Conservation (phyloP, 768 basidiomycete species). For the Russula compacta region DNA sequence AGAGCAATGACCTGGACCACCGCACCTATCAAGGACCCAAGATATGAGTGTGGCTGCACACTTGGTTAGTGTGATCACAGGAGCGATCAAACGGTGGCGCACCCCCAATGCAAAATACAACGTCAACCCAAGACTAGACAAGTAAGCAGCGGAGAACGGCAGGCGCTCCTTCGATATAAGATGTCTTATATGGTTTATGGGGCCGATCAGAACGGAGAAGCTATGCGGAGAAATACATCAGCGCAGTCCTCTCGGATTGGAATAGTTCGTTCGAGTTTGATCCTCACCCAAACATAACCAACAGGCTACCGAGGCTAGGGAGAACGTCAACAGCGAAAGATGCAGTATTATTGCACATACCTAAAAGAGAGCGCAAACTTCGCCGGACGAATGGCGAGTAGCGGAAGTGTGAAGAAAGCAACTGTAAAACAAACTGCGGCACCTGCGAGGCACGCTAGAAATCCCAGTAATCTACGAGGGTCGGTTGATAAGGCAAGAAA, state of each 20-base stretch:
- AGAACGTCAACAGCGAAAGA: not conserved
- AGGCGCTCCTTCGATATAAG: constrained; percentile 72
- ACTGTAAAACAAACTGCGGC: constrained; percentile 92
- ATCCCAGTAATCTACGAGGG: constrained; percentile 66
- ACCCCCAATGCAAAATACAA: constrained; percentile 90
- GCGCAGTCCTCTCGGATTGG: not conserved
- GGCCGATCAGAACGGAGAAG: constrained; percentile 81
- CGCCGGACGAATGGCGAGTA: constrained; percentile 64
- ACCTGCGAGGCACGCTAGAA: constrained; percentile 80
- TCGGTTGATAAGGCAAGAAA: not conserved
- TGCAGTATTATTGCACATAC: constrained; percentile 27
- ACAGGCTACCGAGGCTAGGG: constrained; percentile 68
- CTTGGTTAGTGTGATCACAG: not conserved
- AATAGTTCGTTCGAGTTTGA: not conserved
- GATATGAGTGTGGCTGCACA: constrained; percentile 64
- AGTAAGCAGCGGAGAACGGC: constrained; percentile 77
- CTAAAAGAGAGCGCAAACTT: constrained; percentile 92
- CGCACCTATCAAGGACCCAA: constrained; percentile 79
- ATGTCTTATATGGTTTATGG: constrained; percentile 88
- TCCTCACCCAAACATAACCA: constrained; percentile 92
- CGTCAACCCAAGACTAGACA: constrained; percentile 75
- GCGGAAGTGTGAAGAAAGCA: constrained; percentile 74
- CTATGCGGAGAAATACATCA: constrained; percentile 28
- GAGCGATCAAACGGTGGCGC: constrained; percentile 26
- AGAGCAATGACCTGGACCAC: constrained; percentile 81